Evolutionary conservation across 2,329 filamentous ascomycete species (phyloP).

Genomic region (Alternaria dauci): DNA sequence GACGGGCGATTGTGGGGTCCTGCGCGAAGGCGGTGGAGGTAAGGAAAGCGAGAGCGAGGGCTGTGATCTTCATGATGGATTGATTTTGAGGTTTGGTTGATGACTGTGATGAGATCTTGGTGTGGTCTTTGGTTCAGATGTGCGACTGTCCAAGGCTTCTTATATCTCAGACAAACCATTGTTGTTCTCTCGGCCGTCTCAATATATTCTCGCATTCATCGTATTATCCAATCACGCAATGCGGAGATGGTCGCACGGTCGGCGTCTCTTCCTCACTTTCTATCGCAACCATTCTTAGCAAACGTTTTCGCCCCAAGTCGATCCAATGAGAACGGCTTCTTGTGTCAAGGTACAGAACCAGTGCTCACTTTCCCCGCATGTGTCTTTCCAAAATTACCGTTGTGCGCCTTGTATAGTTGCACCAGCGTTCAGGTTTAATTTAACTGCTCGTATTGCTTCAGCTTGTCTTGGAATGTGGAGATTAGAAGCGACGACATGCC

Average conservation of each 20-base stretch:
- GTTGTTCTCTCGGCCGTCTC: neutral
- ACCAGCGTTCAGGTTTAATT: slow-evolving; percentile 1
- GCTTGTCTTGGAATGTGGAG: neutral
- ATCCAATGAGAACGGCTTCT: neutral
- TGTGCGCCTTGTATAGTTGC: neutral
- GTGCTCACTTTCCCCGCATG: neutral
- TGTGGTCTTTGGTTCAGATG: neutral
- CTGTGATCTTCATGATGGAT: neutral
- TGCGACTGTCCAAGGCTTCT: neutral
- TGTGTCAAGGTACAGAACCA: neutral
- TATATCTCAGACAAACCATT: neutral
- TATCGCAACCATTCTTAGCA: neutral
- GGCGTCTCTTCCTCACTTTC: neutral
- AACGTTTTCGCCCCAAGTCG: neutral
- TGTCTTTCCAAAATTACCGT: no score
- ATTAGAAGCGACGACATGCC: no score
- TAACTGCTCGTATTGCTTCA: neutral
- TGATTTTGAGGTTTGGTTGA: neutral
- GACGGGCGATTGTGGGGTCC: neutral
- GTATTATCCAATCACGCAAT: neutral
- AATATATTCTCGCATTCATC: neutral
- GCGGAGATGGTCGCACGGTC: neutral
- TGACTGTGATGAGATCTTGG: neutral
- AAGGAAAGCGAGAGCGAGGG: neutral
- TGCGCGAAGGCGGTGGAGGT: neutral